These are phyloP conservation scores for Lodderomyces jiufengensis DNA, from an alignment of 1,139 yeast species.

Conservation along the genomic window DNA sequence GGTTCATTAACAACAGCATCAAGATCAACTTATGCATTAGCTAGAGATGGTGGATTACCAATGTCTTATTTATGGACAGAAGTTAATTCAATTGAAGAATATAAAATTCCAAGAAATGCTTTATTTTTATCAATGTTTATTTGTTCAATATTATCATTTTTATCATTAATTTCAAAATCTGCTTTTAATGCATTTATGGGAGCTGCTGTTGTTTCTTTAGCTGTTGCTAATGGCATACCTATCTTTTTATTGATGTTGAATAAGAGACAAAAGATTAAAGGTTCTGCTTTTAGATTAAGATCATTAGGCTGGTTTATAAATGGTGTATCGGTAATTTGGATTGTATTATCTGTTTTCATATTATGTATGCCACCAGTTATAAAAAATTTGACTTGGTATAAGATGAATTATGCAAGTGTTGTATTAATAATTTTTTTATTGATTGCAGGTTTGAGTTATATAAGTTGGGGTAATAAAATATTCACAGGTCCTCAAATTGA, in stretches of 20 bases:
- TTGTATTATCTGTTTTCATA: conserved; percentile 54
- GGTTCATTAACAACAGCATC: conserved; percentile 85
- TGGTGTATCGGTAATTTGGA: conserved; percentile 57
- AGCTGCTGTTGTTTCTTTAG: conserved; percentile 75
- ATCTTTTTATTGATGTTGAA: conserved; percentile 59
- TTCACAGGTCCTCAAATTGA: conserved; percentile 68
- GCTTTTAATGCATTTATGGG: conserved; percentile 87
- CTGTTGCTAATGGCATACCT: conserved; percentile 77
- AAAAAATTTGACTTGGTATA: conserved; percentile 50
- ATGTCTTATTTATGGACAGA: conserved; percentile 60
- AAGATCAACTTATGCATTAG: conserved; percentile 80
- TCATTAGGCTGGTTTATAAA: conserved; percentile 66
- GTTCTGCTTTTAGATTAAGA: conserved; percentile 67
- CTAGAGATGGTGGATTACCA: conserved; percentile 87
- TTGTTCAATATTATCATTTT: conserved; percentile 56
- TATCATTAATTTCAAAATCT: conserved; percentile 66
- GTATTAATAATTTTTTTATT: conserved; percentile 52
- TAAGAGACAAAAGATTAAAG: conserved; percentile 59
- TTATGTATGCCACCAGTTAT: conserved; percentile 74
- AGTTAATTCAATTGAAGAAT: conserved; percentile 57
- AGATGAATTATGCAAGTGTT: conserved; percentile 74
- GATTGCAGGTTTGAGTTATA: conserved; percentile 49
- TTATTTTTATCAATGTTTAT: conserved; percentile 65
- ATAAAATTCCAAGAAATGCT: conserved; percentile 68
- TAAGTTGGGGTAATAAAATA: conserved; percentile 55